A percentile compares a stretch with the other conserved stretches of the same genome.
These are phyloP conservation scores for Corymbia calophylla DNA, from an alignment of 441 rosid genomes.

Conservation along the genomic window DNA sequence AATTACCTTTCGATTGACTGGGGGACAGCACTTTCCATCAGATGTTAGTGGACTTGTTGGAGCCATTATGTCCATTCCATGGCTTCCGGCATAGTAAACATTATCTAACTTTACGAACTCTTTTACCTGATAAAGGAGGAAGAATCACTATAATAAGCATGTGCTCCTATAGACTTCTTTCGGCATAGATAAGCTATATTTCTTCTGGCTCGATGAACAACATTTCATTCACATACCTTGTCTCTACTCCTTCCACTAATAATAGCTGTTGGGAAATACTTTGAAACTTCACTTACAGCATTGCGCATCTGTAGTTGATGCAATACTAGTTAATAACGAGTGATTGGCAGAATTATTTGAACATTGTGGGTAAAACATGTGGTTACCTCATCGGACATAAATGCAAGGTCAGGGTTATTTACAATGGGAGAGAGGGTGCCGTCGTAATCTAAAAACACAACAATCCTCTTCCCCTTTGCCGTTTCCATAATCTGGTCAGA, in stretches of 20 bases:
- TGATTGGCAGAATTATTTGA: neutral
- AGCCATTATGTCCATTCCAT: constrained; percentile 43
- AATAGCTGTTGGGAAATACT: constrained; percentile 33
- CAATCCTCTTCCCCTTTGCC: constrained; percentile 32
- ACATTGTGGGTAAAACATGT: neutral
- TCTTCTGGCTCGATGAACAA: neutral
- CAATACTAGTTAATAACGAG: neutral
- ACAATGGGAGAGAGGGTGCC: constrained; percentile 46
- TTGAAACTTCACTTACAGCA: constrained; percentile 34
- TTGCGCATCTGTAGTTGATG: constrained; percentile 26
- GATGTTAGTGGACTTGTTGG: constrained; percentile 16
- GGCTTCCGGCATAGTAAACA: constrained; percentile 47
- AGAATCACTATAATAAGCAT: neutral
- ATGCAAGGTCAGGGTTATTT: constrained; percentile 32
- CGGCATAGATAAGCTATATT: neutral
- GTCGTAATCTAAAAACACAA: constrained; percentile 45
- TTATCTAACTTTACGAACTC: constrained; percentile 25
- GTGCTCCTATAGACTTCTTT: neutral
- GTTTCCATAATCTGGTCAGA: constrained; percentile 18
- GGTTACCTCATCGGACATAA: constrained; percentile 31
- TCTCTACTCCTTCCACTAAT: constrained; percentile 38
- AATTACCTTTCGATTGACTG: constrained; percentile 8
- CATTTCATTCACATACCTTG: constrained; percentile 14
- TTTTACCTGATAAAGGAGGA: constrained; percentile 18
- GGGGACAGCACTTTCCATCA: constrained; percentile 6